Conservation (phyloP, 2,329 filamentous ascomycete genomes). For the Paecilomyces dactylethromorphus region DNA sequence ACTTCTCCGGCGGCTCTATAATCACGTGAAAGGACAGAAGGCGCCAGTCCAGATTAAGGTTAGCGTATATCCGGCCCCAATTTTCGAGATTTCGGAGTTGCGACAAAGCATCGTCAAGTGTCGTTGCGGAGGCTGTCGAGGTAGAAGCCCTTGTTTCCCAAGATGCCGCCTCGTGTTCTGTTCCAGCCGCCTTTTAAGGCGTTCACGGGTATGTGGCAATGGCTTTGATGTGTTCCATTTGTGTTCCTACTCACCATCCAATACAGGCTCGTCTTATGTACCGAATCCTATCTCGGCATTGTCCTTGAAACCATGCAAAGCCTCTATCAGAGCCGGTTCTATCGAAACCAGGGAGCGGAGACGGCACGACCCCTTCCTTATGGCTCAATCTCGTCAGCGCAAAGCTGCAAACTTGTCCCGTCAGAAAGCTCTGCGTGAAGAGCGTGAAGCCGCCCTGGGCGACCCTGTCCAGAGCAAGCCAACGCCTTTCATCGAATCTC, state of each 20-base stretch:
- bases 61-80: constrained; percentile 17
- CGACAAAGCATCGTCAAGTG: constrained; percentile 11
- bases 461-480: constrained; percentile 71
- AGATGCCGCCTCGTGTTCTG: constrained; percentile 63
- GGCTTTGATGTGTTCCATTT: background rate
- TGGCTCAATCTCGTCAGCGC: constrained; percentile 73
- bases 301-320: constrained; percentile 44
- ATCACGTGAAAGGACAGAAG: constrained; percentile 12
- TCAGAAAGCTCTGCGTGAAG: constrained; percentile 60
- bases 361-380: constrained; percentile 72
- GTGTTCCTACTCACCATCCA: background rate
- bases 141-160: constrained; percentile 14
- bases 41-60: constrained; percentile 3
- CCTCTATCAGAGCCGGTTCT: constrained; percentile 59
- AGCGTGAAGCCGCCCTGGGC: constrained; percentile 61
- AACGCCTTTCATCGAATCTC: constrained; percentile 78
- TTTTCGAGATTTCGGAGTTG: constrained; percentile 24
- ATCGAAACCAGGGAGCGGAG: constrained; percentile 58
- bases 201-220: constrained; percentile 50
- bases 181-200: constrained; percentile 54
- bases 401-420: constrained; percentile 77
- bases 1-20: background rate
- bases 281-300: constrained; percentile 45
- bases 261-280: constrained; percentile 21
- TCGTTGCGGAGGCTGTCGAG: constrained; percentile 8